phyloP scores from a whole-genome alignment of 441 rosid genomes.

The Populus tomentosa region DNA sequence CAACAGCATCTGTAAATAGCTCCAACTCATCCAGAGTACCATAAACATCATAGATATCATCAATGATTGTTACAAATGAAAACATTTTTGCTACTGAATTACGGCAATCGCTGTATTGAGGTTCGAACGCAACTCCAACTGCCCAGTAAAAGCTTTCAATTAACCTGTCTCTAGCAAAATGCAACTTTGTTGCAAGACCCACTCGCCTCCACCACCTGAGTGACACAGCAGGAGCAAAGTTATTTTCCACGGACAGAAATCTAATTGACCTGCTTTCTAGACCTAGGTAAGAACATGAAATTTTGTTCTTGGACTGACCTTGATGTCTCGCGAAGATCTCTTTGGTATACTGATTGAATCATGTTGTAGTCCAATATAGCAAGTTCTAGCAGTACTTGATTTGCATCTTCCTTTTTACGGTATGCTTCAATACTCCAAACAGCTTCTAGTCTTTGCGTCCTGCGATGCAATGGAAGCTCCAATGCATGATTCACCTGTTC shows the following conservation, averaged over 20 bases:
- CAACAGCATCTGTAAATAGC: conserved; percentile 28
- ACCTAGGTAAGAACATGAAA: background rate
- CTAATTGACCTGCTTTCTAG: background rate
- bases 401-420: background rate
- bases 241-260: background rate
- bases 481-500: conserved; percentile 21
- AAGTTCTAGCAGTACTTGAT: conserved; percentile 27
- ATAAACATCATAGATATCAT: conserved; percentile 23
- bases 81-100: conserved; percentile 23
- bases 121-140: conserved; percentile 23
- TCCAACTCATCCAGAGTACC: conserved; percentile 26
- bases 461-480: conserved; percentile 36
- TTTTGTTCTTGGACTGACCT: conserved; percentile 1
- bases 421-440: conserved; percentile 34
- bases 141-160: conserved; percentile 38
- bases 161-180: conserved; percentile 35
- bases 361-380: conserved; percentile 35
- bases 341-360: conserved; percentile 24
- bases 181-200: conserved; percentile 21
- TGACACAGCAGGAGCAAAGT: background rate
- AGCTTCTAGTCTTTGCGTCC: conserved; percentile 27
- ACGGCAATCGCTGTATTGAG: conserved; percentile 20
- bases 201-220: conserved; percentile 31
- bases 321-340: conserved; percentile 26
- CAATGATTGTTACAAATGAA: conserved; percentile 22